Base-by-base conservation (phyloP, 1,139 yeast species). In the Lizanozyma gosingica region DNA sequence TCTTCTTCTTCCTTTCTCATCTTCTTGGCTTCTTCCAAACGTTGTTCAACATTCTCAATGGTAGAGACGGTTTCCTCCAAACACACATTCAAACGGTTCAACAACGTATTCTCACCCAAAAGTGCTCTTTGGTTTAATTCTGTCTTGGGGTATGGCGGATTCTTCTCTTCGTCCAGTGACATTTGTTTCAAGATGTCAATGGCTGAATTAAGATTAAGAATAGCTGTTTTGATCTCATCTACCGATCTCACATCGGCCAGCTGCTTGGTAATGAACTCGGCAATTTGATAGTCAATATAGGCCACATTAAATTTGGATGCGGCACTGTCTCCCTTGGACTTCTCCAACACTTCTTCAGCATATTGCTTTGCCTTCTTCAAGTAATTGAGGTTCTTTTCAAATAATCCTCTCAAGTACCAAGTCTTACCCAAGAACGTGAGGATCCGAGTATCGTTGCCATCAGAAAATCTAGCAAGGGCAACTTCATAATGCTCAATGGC, bases 401-500 rank as follows among this genome's bases (percentile, higher is more conserved):
- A 65, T 42, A 72, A 60, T 6, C 92, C 98, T 55, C 97, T 76
- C 17, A 82, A 74, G 48, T 81, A 80, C 97, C 97, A 92, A 1
- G 94, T 92, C 47, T 94, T 76, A 34, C 95, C 97, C 45, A 92
- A 71, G 49, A 85, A 72, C 15, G 87, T 76, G 48, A 82, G 63
- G 33, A 87, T 69, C 53, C 76, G 80, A 0, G 87, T 60, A 52
- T 81, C 87, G 15, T 73, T 67, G 17, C 81, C 80, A 52, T 75
- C 73, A 17, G 82, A 74, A 57, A 76, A 83, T 54, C 83, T 73
- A 33, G 72, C 71, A 46, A 85, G 65, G 0, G 95, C 95, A 50
- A 83, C 72, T 47, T 85, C 94, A 59, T 90, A 92, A 50, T 78
- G 78, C 59, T 94, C 98, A 55, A 90, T 83, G 0, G 97, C 94